Evolutionary conservation across 1,284 basidiomycete species (phyloP).

Genomic region (Trichosporon sp.): DNA sequence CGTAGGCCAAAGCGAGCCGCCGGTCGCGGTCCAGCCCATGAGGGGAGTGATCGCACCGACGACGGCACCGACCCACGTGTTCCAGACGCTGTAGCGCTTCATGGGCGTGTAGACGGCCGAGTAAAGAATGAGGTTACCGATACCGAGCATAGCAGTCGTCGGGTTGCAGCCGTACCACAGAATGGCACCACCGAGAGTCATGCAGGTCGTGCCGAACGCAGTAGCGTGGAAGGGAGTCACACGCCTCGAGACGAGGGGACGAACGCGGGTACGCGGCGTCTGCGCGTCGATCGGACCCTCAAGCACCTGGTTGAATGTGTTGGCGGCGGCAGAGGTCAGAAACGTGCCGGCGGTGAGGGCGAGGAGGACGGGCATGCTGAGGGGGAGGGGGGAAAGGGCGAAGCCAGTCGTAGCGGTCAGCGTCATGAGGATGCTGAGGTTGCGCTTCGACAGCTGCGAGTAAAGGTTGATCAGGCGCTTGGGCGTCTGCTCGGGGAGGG

Average conservation of each 20-base stretch:
- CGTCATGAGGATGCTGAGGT: conserved; percentile 83
- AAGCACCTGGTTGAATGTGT: conserved; percentile 91
- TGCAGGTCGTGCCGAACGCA: conserved; percentile 74
- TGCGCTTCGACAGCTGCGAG: conserved; percentile 81
- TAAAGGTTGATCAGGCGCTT: conserved; percentile 69
- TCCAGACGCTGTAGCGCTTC: conserved; percentile 84
- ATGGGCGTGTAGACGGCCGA: conserved; percentile 90
- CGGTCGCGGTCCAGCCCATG: conserved; percentile 98
- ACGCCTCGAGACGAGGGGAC: conserved; percentile 83
- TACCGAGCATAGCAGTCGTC: conserved; percentile 79
- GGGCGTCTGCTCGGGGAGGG: conserved; percentile 61
- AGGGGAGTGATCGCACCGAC: conserved; percentile 92
- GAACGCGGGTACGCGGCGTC: conserved; percentile 84
- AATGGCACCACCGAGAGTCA: conserved; percentile 73
- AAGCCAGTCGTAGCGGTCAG: conserved; percentile 91
- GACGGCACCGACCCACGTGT: conserved; percentile 93
- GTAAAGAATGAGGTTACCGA: conserved; percentile 85
- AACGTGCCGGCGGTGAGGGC: conserved; percentile 86
- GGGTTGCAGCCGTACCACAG: conserved; percentile 87
- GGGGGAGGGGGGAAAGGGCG: conserved; percentile 83
- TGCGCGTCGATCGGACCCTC: conserved; percentile 97
- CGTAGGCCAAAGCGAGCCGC: conserved; percentile 73
- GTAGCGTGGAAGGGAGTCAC: conserved; percentile 84
- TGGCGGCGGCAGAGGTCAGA: conserved; percentile 89
- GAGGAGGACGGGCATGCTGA: conserved; percentile 78